These are phyloP conservation scores for Vachellia pachyceras DNA, from an alignment of 306 rosid genomes.

Conservation along the genomic window DNA sequence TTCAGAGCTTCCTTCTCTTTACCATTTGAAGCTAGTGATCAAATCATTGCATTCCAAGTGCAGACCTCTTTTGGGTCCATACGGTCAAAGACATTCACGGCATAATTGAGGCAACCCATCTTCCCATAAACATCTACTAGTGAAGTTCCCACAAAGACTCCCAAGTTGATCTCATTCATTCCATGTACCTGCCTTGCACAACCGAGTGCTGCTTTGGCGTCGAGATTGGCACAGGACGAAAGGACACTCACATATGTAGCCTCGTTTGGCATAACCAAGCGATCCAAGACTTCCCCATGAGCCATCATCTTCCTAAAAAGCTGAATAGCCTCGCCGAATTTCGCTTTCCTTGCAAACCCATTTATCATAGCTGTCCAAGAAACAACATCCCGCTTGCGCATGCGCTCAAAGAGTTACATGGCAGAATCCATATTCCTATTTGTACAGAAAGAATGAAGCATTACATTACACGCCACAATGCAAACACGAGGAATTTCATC, in stretches of 20 bases:
- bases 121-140: conserved; percentile 76
- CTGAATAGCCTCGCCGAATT: conserved; percentile 50
- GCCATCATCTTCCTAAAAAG: conserved; percentile 62
- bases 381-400: conserved; percentile 65
- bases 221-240: conserved; percentile 65
- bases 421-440: conserved; percentile 73
- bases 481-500: conserved; percentile 64
- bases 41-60: conserved; percentile 88
- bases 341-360: conserved; percentile 61
- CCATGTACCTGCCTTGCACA: conserved; percentile 73
- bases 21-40: conserved; percentile 69
- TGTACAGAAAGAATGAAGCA: conserved; percentile 63
- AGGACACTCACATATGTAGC: conserved; percentile 75
- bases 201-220: conserved; percentile 53
- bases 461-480: conserved; percentile 64
- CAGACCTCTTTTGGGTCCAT: conserved; percentile 59
- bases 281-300: neutral
- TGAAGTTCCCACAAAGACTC: conserved; percentile 64
- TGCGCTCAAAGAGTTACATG: conserved; percentile 47
- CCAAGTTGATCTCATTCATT: conserved; percentile 46
- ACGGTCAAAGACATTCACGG: conserved; percentile 43
- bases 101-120: conserved; percentile 54
- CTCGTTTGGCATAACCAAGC: conserved; percentile 70
- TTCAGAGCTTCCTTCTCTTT: conserved; percentile 65
- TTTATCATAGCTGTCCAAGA: conserved; percentile 75